Base-by-base conservation (phyloP, 2,329 filamentous ascomycete genomes). In the Aspergillus fumigatus region DNA sequence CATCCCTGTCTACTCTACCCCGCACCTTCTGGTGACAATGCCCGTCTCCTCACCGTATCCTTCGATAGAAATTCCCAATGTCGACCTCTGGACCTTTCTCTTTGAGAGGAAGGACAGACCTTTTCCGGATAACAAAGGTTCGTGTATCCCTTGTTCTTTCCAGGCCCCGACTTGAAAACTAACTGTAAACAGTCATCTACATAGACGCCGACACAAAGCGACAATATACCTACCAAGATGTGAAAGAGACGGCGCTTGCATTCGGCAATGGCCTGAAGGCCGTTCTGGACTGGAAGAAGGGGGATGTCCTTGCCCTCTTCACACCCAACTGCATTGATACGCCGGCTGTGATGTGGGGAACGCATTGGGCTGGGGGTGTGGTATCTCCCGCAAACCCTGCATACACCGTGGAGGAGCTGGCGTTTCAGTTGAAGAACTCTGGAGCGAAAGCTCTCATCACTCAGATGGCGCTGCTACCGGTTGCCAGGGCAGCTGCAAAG, bases 241-340 rank as follows among this genome's bases (percentile, higher is more conserved):
- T 90, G 55, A 87, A 84, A 65, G 78, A 79, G 59, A 79, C 84
- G 17, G 88, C 90, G 1, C 75, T 86, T 41, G 82, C 85, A n/a
- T 95, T 97, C 63, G 92, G 90, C 51, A 85, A 87, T 62, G 92
- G 90, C 0, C 81, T 97, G 21, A 87, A 86, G 67, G 83, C 87
- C 26, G 74, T 80, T 23, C 93, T 87, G 82, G 81, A 86, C 51
- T 96, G 92, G 88, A 81, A 86, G 64, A 92, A 88, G 69, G 89
- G 89, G 66, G 90, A 97, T 70, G 89, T 94, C 1, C 80, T 97
- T 23, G 88, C 83, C 10, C 80, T 96, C 53, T 96, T 88, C 78
- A 87, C 90, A 3, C 89, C 92, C 27, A 97, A 97, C 72, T 86
- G 82, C 71, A 88, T 97, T 69, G 92, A 97, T 72, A 90, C 88